phyloP scores from a whole-genome alignment of 106 monocot species.

The Ottelia alismoides region DNA sequence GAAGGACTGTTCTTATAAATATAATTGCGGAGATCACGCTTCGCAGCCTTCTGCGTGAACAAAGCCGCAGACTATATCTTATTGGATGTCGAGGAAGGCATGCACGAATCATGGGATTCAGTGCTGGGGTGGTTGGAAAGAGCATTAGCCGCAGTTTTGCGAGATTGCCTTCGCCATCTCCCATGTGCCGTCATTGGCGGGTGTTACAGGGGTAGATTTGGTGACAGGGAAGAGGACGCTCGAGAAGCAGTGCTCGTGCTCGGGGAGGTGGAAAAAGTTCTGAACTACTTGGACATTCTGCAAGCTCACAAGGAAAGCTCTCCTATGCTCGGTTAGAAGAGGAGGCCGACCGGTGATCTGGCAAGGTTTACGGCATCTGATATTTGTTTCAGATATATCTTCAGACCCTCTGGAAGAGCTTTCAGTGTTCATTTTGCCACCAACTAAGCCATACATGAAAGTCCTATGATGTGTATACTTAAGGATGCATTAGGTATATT shows the following conservation, averaged over 20 bases:
- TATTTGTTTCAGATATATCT: no score
- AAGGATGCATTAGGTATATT: no score
- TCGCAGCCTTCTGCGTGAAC: constrained; percentile 4
- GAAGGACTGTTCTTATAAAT: neutral
- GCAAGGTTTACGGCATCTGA: no score
- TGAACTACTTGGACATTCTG: neutral
- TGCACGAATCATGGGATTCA: neutral
- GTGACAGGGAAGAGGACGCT: constrained; percentile 9
- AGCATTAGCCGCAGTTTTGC: neutral
- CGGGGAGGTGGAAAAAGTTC: constrained; percentile 8
- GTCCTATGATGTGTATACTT: no score
- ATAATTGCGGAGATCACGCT: neutral
- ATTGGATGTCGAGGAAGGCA: neutral
- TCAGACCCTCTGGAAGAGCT: no score
- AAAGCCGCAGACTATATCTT: constrained; percentile 1
- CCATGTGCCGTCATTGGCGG: neutral
- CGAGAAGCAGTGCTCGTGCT: constrained; percentile 8
- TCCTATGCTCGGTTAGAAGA: no score
- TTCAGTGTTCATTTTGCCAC: no score
- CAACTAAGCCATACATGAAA: no score
- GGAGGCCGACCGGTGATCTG: no score
- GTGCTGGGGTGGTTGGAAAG: neutral
- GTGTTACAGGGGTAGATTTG: constrained; percentile 4
- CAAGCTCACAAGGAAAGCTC: no score
- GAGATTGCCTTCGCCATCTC: constrained; percentile 9